Evolutionary conservation across 768 basidiomycete genomes (phyloP).

Genomic region (Guyanaporus albipodus): DNA sequence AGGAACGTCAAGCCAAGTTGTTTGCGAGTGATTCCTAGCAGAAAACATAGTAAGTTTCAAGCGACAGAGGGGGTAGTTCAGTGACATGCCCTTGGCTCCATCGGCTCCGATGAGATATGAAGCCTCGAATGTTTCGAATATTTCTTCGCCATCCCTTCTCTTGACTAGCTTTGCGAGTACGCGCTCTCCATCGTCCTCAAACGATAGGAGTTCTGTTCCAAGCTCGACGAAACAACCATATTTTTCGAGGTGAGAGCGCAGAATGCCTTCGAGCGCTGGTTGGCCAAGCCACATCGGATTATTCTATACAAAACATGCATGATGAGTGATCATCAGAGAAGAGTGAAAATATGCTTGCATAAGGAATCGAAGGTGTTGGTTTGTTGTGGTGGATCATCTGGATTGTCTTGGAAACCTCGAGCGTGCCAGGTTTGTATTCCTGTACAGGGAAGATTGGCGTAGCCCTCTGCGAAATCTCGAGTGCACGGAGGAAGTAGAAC

Average conservation of each 20-base stretch:
- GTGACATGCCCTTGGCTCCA: conserved; percentile 32
- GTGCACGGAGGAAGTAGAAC: conserved; percentile 37
- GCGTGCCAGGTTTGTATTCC: conserved; percentile 30
- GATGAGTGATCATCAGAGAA: background rate
- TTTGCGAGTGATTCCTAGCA: conserved; percentile 35
- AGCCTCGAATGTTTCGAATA: conserved; percentile 25
- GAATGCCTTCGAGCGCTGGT: conserved; percentile 27
- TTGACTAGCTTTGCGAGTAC: conserved; percentile 37
- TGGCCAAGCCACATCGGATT: conserved; percentile 22
- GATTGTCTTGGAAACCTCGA: conserved; percentile 16
- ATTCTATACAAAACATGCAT: conserved; percentile 1
- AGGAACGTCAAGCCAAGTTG: conserved; percentile 39
- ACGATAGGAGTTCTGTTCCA: conserved; percentile 43
- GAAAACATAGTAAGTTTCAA: background rate
- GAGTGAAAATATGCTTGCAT: conserved; percentile 12
- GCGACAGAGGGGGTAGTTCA: background rate
- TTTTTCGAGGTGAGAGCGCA: conserved; percentile 18
- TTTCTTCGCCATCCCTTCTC: conserved; percentile 20
- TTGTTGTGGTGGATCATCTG: conserved; percentile 5
- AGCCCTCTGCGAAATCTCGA: conserved; percentile 35
- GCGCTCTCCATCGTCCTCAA: conserved; percentile 35
- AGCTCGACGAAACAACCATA: conserved; percentile 36
- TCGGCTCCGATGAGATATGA: conserved; percentile 41
- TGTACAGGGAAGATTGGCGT: conserved; percentile 27
- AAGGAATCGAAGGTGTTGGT: conserved; percentile 26